Evolutionary conservation across 306 rosid species (phyloP).

Genomic region (Vicia faba): DNA sequence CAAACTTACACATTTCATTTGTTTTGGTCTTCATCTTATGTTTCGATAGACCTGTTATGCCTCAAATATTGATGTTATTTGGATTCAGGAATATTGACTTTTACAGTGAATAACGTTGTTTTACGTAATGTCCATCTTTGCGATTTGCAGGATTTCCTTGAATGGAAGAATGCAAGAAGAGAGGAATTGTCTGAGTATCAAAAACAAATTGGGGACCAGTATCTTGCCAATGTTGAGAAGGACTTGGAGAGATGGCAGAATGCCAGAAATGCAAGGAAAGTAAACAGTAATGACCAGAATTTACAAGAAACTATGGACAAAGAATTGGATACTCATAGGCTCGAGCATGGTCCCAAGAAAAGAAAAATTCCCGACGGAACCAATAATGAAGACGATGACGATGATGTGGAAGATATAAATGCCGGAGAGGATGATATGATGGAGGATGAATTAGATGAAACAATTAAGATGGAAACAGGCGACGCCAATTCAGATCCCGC

Average conservation of each 20-base stretch:
- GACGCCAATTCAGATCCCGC: constrained; percentile 46
- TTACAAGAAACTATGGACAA: constrained; percentile 99
- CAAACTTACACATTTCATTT: constrained; percentile 24
- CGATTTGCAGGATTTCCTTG: constrained; percentile 66
- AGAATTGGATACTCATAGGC: constrained; percentile 94
- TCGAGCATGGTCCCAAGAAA: constrained; percentile 98
- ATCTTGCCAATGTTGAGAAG: constrained; percentile 83
- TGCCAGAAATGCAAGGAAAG: constrained; percentile 75
- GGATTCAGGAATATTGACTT: constrained; percentile 24
- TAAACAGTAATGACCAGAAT: constrained; percentile 57
- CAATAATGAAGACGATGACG: constrained; percentile 83
- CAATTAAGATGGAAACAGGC: constrained; percentile 54
- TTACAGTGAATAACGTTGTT: neutral
- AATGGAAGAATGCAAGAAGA: constrained; percentile 86
- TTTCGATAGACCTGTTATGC: neutral
- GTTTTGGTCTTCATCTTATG: constrained; percentile 24
- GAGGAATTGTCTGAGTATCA: constrained; percentile 85
- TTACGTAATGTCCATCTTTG: constrained; percentile 3
- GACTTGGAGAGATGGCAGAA: constrained; percentile 97
- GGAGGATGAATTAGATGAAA: constrained; percentile 82
- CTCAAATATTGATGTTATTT: neutral
- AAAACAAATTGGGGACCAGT: constrained; percentile 88
- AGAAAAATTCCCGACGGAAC: constrained; percentile 77
- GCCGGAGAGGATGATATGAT: constrained; percentile 90
- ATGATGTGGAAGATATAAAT: constrained; percentile 89